Percentiles rank a stretch among this genome's conserved stretches.
These are phyloP conservation scores for Ophiostoma sp. DNA, from an alignment of 2,329 filamentous ascomycete genomes.

Conservation along the genomic window DNA sequence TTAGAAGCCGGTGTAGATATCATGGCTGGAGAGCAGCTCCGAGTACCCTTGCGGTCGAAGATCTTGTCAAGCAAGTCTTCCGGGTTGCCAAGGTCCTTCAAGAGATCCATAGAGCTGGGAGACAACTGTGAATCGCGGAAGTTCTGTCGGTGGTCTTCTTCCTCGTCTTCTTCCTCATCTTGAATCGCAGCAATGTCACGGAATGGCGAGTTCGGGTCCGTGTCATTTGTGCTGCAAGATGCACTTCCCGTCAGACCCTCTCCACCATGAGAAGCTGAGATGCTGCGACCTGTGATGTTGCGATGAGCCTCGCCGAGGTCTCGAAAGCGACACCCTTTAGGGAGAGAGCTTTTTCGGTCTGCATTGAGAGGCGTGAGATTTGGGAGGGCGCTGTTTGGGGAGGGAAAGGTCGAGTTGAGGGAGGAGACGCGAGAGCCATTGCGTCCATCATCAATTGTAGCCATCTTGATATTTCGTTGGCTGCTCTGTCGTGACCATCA, in stretches of 20 bases:
- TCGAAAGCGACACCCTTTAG: slow-evolving; percentile 40
- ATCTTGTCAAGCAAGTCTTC: slow-evolving; percentile 21
- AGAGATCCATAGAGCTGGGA: neutral
- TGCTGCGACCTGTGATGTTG: slow-evolving; percentile 40
- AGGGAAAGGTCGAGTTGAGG: neutral
- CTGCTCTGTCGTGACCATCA: neutral
- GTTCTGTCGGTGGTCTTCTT: neutral
- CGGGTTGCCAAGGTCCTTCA: neutral
- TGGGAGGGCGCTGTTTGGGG: neutral
- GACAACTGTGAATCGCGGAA: neutral
- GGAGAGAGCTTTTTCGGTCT: slow-evolving; percentile 31
- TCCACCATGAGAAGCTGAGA: slow-evolving; percentile 14
- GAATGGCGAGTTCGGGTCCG: neutral
- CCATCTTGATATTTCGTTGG: neutral
- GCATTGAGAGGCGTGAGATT: neutral
- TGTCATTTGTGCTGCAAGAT: neutral
- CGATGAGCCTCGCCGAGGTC: slow-evolving; percentile 43
- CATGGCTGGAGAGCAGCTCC: neutral
- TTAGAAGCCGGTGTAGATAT: neutral
- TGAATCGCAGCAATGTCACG: neutral
- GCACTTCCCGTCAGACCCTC: neutral
- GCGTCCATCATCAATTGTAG: neutral
- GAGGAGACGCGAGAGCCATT: neutral
- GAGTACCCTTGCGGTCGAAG: slow-evolving; percentile 5
- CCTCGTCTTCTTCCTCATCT: neutral